Conservation (phyloP, 225 moss, liverwort and hornwort genomes). For the Sphagnum contortum region DNA sequence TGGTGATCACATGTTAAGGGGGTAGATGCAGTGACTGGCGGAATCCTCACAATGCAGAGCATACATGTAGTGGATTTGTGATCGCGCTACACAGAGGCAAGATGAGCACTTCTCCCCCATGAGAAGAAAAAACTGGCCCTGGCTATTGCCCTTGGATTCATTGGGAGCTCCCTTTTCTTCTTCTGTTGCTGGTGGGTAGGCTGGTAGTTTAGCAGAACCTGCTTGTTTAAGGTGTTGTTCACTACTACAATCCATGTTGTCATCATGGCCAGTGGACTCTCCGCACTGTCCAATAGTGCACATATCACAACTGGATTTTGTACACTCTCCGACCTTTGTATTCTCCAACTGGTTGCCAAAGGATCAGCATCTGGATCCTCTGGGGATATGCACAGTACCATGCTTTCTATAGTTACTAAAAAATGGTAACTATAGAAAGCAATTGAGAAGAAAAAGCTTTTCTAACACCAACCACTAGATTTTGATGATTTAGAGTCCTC, state of each 20-base stretch:
- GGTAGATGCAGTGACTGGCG: slow-evolving; percentile 22
- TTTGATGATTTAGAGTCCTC: too few species aligned
- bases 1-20: slow-evolving; percentile 67
- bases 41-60: slow-evolving; percentile 59
- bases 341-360: slow-evolving; percentile 80
- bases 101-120: slow-evolving; percentile 81
- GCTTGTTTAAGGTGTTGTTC: slow-evolving; percentile 47
- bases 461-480: too few species aligned
- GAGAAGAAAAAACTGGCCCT: slow-evolving; percentile 60
- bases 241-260: slow-evolving; percentile 67
- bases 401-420: too few species aligned
- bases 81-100: slow-evolving; percentile 82
- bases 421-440: too few species aligned
- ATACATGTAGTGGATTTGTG: slow-evolving; percentile 48
- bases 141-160: slow-evolving; percentile 62
- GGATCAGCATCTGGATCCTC: slow-evolving; percentile 78
- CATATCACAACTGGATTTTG: slow-evolving; percentile 73
- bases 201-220: slow-evolving; percentile 15
- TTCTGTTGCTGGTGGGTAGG: slow-evolving; percentile 11
- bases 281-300: slow-evolving; percentile 67
- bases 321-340: slow-evolving; percentile 84
- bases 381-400: slow-evolving; percentile 90
- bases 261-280: slow-evolving; percentile 42
- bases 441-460: too few species aligned
- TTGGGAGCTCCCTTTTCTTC: slow-evolving; percentile 41